Base-by-base conservation (phyloP, 257 asterid species). In the Vinca minor region DNA sequence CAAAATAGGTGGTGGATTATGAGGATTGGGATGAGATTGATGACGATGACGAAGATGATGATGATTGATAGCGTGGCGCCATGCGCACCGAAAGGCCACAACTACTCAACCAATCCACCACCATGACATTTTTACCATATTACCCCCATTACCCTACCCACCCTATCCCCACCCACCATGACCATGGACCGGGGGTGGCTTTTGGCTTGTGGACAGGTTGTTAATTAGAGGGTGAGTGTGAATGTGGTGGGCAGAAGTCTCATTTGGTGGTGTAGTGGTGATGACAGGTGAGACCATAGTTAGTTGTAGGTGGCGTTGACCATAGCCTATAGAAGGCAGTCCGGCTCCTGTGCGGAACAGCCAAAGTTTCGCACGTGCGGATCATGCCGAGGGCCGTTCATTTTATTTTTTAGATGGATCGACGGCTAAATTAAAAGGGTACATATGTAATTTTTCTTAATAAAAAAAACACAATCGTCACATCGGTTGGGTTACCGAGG, bases 91-190 rank as follows among this genome's bases (percentile, higher is more conserved):
- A 76, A 34, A 7, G 38, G 38, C 38, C 3, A 34, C 81, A 65
- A 63, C 70, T 29, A 64, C 77, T 70, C 76, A 52, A 73, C 73
- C 82, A 69, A 23, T 29, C 55, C 67, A 69, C 78, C 78, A 76
- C 75, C 75, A 68, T 13, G 7, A 17, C 39, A n/a, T 2, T 28
- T 32, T 57, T 32, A 20, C 28, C 41, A 3, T 9, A 34, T 62
- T 8, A 23, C 35, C 48, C 50, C 31, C 50, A 6, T 18, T 12
- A 15, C 49, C 49, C 49, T 15, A 15, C 8, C 8, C 49, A 2
- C 49, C 49, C n/a, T n/a, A n/a, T n/a, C 49, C 49, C 49, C 4
- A 15, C 8, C 8, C 49, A 2, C 49, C 49, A n/a, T n/a, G n/a
- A 44, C 49, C 20, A 44, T 6, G 49, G 49, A 5, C 3, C 4